Evolutionary conservation across 2,329 filamentous ascomycete species (phyloP).

Genomic region (Myriosclerotinia curreyana): DNA sequence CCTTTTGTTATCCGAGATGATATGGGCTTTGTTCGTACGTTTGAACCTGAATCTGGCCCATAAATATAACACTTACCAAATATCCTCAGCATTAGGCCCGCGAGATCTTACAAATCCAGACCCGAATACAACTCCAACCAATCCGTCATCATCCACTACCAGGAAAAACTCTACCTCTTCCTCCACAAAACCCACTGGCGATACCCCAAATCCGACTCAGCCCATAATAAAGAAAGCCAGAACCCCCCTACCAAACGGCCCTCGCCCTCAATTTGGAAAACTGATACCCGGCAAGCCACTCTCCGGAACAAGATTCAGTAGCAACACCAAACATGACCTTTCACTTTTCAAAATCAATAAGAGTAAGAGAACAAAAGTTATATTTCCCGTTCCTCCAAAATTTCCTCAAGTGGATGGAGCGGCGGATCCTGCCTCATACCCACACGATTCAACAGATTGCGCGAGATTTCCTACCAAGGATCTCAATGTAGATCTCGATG

Average conservation of each 20-base stretch:
- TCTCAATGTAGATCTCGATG: not conserved
- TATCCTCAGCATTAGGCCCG: not conserved
- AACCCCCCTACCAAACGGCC: not conserved
- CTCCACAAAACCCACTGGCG: not conserved
- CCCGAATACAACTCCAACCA: not conserved
- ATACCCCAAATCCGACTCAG: too few species aligned
- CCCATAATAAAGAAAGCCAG: not conserved
- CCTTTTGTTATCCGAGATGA: slow-evolving; percentile 2
- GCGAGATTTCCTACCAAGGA: not conserved
- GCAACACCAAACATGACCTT: not conserved
- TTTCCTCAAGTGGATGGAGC: not conserved
- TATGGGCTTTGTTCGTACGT: slow-evolving; percentile 11
- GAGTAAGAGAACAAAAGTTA: not conserved
- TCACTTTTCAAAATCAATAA: not conserved
- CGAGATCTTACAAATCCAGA: not conserved
- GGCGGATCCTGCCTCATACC: not conserved
- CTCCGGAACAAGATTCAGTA: not conserved
- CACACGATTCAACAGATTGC: not conserved
- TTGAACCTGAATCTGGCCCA: not conserved
- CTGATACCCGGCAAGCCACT: not conserved
- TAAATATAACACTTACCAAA: not conserved
- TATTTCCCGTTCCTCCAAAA: too few species aligned
- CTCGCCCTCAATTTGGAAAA: not conserved
- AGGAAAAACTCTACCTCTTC: not conserved
- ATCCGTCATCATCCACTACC: not conserved